These are phyloP conservation scores for Biscogniauxia marginata DNA, from an alignment of 2,329 filamentous ascomycete species.

Conservation along the genomic window DNA sequence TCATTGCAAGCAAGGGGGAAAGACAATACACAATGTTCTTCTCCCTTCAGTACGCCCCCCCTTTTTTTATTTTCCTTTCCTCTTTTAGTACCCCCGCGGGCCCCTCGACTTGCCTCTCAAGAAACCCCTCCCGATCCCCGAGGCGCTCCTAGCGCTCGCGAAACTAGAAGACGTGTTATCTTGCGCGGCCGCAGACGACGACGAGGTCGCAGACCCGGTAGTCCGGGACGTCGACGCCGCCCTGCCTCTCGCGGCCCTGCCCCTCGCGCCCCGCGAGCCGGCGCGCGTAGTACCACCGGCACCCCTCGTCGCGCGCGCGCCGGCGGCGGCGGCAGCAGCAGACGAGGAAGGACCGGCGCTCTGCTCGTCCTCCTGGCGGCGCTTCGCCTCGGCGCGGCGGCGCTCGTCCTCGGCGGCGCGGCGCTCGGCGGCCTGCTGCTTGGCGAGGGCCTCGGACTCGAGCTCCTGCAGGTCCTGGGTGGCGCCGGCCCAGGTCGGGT, in stretches of 20 bases:
- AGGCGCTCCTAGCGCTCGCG: constrained; percentile 34
- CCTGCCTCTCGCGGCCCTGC: constrained; percentile 9
- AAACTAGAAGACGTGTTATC: constrained; percentile 31
- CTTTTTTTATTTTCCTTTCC: not conserved
- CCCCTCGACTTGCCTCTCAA: constrained; percentile 56
- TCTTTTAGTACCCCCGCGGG: constrained; percentile 37
- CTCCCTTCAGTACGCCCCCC: not conserved
- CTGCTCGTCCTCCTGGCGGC: constrained; percentile 61
- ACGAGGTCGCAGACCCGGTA: constrained; percentile 21
- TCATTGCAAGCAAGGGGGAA: not conserved
- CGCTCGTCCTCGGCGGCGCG: constrained; percentile 76
- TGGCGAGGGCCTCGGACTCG: constrained; percentile 73
- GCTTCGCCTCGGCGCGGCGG: constrained; percentile 68
- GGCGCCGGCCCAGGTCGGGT: constrained; percentile 86
- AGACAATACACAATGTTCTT: not conserved
- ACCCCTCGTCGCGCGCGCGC: constrained; percentile 7
- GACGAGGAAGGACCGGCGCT: constrained; percentile 39
- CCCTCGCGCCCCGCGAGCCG: constrained; percentile 4
- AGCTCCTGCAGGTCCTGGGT: constrained; percentile 82
- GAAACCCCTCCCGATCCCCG: constrained; percentile 45
- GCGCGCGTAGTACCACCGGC: too few species aligned
- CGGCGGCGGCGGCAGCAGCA: constrained; percentile 14
- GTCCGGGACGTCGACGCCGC: constrained; percentile 1
- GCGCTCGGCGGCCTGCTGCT: constrained; percentile 75
- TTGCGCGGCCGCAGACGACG: constrained; percentile 16